Evolutionary conservation across 306 rosid genomes (phyloP).

Genomic region (Dryas octopetala): DNA sequence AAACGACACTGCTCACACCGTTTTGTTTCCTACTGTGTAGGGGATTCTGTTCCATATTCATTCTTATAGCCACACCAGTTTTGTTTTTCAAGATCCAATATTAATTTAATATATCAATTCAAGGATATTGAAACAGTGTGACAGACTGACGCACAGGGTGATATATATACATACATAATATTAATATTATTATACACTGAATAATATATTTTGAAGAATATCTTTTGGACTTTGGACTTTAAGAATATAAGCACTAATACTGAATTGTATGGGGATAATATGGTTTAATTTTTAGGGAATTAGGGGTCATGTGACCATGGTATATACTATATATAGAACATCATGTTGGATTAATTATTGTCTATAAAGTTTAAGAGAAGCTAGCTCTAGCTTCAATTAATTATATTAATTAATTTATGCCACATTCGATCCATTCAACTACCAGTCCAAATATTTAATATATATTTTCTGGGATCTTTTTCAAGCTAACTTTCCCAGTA

Average conservation of each 20-base stretch:
- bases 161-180: too few relatives aligned
- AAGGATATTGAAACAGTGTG: too few relatives aligned
- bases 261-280: too few relatives aligned
- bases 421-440: not conserved
- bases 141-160: too few relatives aligned
- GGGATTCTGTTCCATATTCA: not conserved
- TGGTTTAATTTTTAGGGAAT: not conserved
- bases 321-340: not conserved
- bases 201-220: too few relatives aligned
- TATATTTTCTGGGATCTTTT: not conserved
- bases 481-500: conserved; percentile 23
- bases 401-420: not conserved
- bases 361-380: not conserved
- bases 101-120: too few relatives aligned
- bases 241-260: too few relatives aligned
- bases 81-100: not conserved
- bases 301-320: not conserved
- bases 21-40: not conserved
- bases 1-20: too few relatives aligned
- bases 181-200: too few relatives aligned
- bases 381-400: not conserved
- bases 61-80: not conserved
- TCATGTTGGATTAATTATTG: not conserved
- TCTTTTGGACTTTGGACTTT: too few relatives aligned
- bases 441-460: not conserved